Evolutionary conservation across 129 eudicot species (phyloP).

Genomic region (Escallonia herrerae): DNA sequence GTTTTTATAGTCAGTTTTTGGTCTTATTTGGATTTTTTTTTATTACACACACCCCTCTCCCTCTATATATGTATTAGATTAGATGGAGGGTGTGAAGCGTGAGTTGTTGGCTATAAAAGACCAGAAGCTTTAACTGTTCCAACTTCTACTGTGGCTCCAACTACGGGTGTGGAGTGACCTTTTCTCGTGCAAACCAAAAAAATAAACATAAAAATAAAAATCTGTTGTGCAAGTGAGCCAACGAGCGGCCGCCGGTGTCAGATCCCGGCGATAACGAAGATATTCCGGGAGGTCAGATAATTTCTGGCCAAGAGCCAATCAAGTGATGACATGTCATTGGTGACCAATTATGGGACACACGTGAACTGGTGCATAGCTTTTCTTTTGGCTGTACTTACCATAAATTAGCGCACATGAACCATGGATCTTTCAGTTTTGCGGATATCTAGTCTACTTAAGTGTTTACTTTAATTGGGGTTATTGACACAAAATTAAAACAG

Average conservation of each 20-base stretch:
- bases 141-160: not conserved
- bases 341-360: not conserved
- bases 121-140: not conserved
- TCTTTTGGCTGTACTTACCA: too few relatives aligned
- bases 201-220: not conserved
- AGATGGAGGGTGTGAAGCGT: not conserved
- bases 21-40: not conserved
- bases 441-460: too few relatives aligned
- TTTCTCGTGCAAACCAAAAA: not conserved
- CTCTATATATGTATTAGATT: not conserved
- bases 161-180: not conserved
- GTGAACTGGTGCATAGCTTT: too few relatives aligned
- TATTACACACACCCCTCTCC: not conserved
- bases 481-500: too few relatives aligned
- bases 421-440: too few relatives aligned
- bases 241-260: slow-evolving; percentile 1
- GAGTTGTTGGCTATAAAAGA: not conserved
- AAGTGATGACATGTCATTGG: not conserved
- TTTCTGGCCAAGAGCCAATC: not conserved
- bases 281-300: not conserved
- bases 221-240: not conserved
- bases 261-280: not conserved
- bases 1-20: slow-evolving; percentile 24
- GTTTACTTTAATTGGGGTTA: too few relatives aligned
- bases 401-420: too few relatives aligned